Evolutionary conservation across 768 basidiomycete species (phyloP).

Genomic region (Kondoa subrosea): DNA sequence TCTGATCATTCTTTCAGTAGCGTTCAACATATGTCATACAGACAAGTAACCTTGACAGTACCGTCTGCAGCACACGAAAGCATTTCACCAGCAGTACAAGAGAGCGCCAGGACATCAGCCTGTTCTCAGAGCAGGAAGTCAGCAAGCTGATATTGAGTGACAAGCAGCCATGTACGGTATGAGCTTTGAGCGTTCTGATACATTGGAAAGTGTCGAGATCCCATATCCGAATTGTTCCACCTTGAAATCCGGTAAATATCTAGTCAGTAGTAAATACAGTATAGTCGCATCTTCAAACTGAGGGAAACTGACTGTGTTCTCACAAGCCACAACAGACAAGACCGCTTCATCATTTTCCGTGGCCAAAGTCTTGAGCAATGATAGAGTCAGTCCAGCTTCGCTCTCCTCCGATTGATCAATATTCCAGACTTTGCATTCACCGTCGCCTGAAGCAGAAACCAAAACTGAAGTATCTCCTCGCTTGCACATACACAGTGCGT

Average conservation of each 20-base stretch:
- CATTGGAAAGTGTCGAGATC: slow-evolving; percentile 78
- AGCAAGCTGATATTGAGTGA: neutral
- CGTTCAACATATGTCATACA: neutral
- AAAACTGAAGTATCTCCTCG: slow-evolving; percentile 35
- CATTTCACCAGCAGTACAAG: slow-evolving; percentile 45
- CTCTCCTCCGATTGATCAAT: neutral
- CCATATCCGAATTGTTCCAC: slow-evolving; percentile 76
- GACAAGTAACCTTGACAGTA: slow-evolving; percentile 57
- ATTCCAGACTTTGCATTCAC: slow-evolving; percentile 55
- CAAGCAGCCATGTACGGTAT: slow-evolving; percentile 48
- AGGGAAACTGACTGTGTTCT: neutral
- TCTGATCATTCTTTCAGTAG: slow-evolving; percentile 33
- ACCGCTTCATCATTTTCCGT: slow-evolving; percentile 52
- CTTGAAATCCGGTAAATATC: slow-evolving; percentile 83
- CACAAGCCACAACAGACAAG: slow-evolving; percentile 41
- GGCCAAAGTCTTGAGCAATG: slow-evolving; percentile 1
- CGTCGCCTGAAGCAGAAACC: slow-evolving; percentile 78
- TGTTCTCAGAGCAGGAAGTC: slow-evolving; percentile 28
- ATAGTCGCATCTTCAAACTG: neutral
- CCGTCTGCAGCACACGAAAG: slow-evolving; percentile 43
- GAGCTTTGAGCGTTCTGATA: slow-evolving; percentile 68
- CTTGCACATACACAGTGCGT: slow-evolving; percentile 10
- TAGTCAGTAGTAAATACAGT: slow-evolving; percentile 51
- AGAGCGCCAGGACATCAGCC: slow-evolving; percentile 69
- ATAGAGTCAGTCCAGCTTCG: neutral